Evolutionary conservation across 1,284 basidiomycete species (phyloP), one percentile per base, ranked within the genome.

Genomic region (Neolentinus lepideus): DNA sequence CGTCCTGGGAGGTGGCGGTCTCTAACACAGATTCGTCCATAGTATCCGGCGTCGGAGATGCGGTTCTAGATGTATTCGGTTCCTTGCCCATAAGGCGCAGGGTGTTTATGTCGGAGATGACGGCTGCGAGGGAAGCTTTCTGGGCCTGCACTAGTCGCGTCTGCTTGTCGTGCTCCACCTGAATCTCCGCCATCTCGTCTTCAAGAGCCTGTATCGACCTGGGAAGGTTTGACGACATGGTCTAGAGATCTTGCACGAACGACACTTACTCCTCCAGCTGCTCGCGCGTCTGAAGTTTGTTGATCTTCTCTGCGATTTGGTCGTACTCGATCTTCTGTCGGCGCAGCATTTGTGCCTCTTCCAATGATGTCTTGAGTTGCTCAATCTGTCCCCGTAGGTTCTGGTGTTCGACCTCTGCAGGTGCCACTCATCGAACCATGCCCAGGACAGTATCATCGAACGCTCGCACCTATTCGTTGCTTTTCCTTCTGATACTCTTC

Each of bases 321-420:
- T 92, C 89, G 65, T 92, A 92, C 63, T 92, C 89, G 61, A 91
- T 88, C 72, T 90, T 92, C 56, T 83, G 78, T 58, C 75, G 75
- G 47, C 90, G 79, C 55, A 84, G 73, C 63, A 86, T 71, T 63
- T 92, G 90, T 4, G 87, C 90, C 59, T 89, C 81, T 62, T 91
- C 88, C 54, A 92, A 69, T 2, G 81, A 76, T 16, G 76, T 73
- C 68, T 90, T 91, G 59, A 92, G 76, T 59, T 88, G 81, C 61
- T 84, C 81, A 57, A 92, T 90, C 63, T 92, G 87, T 11, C 70
- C 75, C 59, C 76, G 76, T 50, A 90, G 69, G 16, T 75, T 78
- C 19, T 74, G 80, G 61, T 88, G 86, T 62, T 92, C 87, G 57
- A 81, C 73, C 57, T 43, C 38, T 43, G 19, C 12, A 12, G 4